A percentile compares a stretch with the other conserved stretches of the same genome.
These are phyloP conservation scores for Tephrocybe sp. DNA, from an alignment of 768 basidiomycete genomes.

Conservation along the genomic window DNA sequence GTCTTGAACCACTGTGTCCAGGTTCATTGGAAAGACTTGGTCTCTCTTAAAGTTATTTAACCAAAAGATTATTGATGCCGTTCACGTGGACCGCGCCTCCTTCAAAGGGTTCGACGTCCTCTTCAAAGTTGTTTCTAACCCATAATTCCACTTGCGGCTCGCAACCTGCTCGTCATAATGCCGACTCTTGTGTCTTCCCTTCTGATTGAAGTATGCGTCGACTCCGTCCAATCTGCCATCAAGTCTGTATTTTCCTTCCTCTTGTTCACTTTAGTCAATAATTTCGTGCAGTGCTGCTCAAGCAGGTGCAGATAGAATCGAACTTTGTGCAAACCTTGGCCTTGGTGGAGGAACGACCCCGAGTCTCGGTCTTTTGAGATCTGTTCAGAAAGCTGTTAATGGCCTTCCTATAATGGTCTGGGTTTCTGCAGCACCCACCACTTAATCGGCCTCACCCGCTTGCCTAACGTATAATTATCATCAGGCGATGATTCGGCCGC, in stretches of 20 bases:
- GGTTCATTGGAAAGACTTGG: background rate
- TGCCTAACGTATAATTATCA: constrained; percentile 9
- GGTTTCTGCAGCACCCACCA: constrained; percentile 3
- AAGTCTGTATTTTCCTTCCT: constrained; percentile 43
- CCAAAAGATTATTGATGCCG: no score
- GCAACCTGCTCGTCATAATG: constrained; percentile 6
- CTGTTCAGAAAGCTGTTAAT: constrained; percentile 49
- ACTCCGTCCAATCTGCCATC: constrained; percentile 71
- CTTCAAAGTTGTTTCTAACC: no score
- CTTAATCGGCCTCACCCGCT: constrained; percentile 4
- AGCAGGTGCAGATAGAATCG: constrained; percentile 76
- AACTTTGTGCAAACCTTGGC: constrained; percentile 69
- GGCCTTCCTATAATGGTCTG: constrained; percentile 69
- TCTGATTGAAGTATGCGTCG: constrained; percentile 69
- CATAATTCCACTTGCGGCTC: no score
- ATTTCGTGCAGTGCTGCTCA: constrained; percentile 54
- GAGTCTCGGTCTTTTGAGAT: constrained; percentile 67
- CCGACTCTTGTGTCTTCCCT: constrained; percentile 20
- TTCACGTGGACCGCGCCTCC: no score
- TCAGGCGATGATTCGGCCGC: constrained; percentile 80
- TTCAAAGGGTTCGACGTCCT: background rate
- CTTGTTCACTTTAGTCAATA: constrained; percentile 10
- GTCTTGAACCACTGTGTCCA: no score
- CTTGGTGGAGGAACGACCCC: constrained; percentile 84
- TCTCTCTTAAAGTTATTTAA: no score